These are phyloP conservation scores for Boletus edulis DNA, from an alignment of 768 basidiomycete species.

Conservation along the genomic window DNA sequence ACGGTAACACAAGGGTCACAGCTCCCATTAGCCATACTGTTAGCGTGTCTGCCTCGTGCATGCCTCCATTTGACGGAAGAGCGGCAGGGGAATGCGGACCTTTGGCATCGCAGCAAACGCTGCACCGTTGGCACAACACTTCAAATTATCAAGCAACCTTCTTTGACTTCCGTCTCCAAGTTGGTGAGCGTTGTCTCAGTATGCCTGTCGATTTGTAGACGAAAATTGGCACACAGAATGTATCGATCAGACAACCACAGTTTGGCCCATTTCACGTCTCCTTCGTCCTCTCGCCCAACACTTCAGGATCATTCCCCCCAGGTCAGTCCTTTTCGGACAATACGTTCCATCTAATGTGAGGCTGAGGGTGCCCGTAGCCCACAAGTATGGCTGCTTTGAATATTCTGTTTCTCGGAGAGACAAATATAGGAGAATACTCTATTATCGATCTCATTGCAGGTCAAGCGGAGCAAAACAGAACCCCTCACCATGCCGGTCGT, in stretches of 20 bases:
- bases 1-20: too few relatives aligned
- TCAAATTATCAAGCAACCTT: background rate
- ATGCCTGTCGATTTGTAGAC: background rate
- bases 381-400: conserved; percentile 6
- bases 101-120: background rate
- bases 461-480: background rate
- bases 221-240: conserved; percentile 14
- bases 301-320: background rate
- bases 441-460: conserved; percentile 18
- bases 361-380: conserved; percentile 12
- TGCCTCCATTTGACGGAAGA: background rate
- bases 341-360: background rate
- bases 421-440: conserved; percentile 13
- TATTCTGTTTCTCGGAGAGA: conserved; percentile 24
- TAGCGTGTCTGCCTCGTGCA: conserved; percentile 21
- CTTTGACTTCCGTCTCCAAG: background rate
- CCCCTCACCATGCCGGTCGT: background rate
- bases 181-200: conserved; percentile 9
- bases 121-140: background rate
- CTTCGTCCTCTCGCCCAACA: conserved; percentile 10
- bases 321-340: conserved; percentile 11
- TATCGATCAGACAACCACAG: conserved; percentile 12
- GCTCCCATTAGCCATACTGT: too few relatives aligned
- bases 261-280: conserved; percentile 4
- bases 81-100: background rate